Evolutionary conservation across 2,329 filamentous ascomycete species (phyloP).

Genomic region (Alternaria brassicae): DNA sequence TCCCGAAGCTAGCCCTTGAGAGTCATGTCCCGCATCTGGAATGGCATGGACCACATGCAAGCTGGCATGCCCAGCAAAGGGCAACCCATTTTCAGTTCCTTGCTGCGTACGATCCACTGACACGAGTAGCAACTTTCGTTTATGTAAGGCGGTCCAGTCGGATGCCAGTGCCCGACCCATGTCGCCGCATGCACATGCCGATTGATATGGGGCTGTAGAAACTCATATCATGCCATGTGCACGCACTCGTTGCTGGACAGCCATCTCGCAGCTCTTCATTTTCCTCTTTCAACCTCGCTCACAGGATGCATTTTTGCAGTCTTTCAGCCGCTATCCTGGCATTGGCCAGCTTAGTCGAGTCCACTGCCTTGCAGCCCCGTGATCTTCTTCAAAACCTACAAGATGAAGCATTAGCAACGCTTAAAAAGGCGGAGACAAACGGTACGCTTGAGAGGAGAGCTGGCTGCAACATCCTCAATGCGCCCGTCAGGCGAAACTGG

Average conservation of each 20-base stretch:
- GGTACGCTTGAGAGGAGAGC: slow-evolving; percentile 5
- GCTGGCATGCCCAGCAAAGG: neutral
- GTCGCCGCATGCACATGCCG: slow-evolving; percentile 1
- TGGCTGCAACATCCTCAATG: slow-evolving; percentile 18
- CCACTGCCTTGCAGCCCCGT: slow-evolving; percentile 13
- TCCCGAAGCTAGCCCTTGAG: neutral
- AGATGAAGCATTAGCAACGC: slow-evolving; percentile 12
- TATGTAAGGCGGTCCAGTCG: neutral
- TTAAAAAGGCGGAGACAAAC: slow-evolving; percentile 13
- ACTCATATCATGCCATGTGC: neutral
- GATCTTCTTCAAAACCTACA: slow-evolving; percentile 21
- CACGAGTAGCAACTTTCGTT: neutral
- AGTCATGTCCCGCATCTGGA: neutral
- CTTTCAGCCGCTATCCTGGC: slow-evolving; percentile 10
- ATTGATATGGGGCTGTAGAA: neutral
- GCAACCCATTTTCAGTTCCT: neutral
- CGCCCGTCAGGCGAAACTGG: slow-evolving; percentile 24
- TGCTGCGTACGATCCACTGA: neutral
- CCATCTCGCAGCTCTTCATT: neutral
- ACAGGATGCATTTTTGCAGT: slow-evolving; percentile 5
- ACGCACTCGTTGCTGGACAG: neutral
- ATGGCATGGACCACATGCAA: too few relatives aligned
- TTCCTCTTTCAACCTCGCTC: neutral
- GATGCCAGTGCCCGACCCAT: slow-evolving; percentile 2
- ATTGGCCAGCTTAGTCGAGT: slow-evolving; percentile 10